phyloP scores from a whole-genome alignment of 306 rosid genomes.

The Trifolium fragiferum region DNA sequence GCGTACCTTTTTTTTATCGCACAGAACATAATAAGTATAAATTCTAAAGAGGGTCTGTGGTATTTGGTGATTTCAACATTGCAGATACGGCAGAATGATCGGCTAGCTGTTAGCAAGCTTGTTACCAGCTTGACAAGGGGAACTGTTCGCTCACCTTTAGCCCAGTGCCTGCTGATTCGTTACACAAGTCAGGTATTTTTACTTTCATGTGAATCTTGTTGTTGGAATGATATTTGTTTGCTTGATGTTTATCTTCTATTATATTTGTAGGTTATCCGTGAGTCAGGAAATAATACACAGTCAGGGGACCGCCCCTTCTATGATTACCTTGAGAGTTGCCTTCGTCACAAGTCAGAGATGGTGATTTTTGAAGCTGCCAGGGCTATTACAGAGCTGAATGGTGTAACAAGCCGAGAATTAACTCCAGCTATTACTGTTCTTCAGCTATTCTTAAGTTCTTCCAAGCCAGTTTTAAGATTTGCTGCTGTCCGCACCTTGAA shows the following conservation, averaged over 20 bases:
- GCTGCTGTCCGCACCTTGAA: conserved; percentile 99
- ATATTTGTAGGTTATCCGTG: conserved; percentile 77
- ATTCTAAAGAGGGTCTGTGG: conserved; percentile 38
- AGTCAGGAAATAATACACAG: conserved; percentile 70
- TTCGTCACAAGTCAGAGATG: conserved; percentile 99
- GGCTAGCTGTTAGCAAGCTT: conserved; percentile 96
- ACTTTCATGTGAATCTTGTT: conserved; percentile 29
- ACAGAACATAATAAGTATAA: conserved; percentile 6
- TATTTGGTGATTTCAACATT: conserved; percentile 46
- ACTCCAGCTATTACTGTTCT: conserved; percentile 97
- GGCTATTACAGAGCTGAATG: conserved; percentile 91
- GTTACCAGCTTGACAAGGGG: conserved; percentile 98
- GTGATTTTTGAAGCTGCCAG: conserved; percentile 99
- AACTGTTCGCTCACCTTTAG: conserved; percentile 90
- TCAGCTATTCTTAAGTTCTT: conserved; percentile 93
- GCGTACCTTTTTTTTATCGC: conserved; percentile 8
- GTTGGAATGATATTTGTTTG: conserved; percentile 22
- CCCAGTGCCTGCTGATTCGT: conserved; percentile 94
- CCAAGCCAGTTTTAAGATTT: conserved; percentile 98
- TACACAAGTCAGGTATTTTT: conserved; percentile 91
- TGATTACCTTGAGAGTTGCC: conserved; percentile 96
- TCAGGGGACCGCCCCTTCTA: conserved; percentile 94
- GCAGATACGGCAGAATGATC: conserved; percentile 98
- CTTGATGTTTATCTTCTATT: conserved; percentile 25
- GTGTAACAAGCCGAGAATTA: conserved; percentile 89